These are phyloP conservation scores for Elsinoe arachidis DNA, from an alignment of 2,329 filamentous ascomycete genomes.

Conservation along the genomic window DNA sequence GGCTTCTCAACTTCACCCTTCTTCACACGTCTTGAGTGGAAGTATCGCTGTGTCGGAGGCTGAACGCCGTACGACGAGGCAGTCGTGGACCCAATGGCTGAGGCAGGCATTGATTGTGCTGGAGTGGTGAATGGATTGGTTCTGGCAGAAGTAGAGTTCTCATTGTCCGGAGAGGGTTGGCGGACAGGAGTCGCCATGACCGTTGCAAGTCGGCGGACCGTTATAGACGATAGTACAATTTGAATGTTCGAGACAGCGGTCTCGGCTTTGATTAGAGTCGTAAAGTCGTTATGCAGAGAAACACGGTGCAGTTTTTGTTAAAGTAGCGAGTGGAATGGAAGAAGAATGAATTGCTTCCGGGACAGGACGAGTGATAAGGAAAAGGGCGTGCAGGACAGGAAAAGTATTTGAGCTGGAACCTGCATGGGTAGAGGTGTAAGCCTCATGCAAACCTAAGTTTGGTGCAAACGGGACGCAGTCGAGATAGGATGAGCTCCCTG, in stretches of 20 bases:
- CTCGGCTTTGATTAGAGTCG: constrained; percentile 10
- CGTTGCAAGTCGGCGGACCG: constrained; percentile 16
- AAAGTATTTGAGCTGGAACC: background rate
- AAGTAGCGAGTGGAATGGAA: background rate
- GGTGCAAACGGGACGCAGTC: background rate
- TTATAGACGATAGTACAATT: constrained; percentile 13
- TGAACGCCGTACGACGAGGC: constrained; percentile 25
- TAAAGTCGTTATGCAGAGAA: constrained; percentile 10
- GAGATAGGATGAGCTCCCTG: constrained; percentile 6
- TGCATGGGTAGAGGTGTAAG: background rate
- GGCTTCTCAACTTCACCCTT: constrained; percentile 69
- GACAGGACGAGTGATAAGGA: constrained; percentile 1
- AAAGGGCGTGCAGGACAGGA: background rate
- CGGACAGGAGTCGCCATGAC: constrained; percentile 29
- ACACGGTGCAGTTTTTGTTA: background rate
- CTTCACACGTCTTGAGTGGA: constrained; percentile 63
- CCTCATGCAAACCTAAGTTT: constrained; percentile 6
- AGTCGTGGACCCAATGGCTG: constrained; percentile 35
- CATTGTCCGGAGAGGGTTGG: constrained; percentile 33
- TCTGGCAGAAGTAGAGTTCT: constrained; percentile 24
- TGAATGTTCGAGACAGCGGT: constrained; percentile 11
- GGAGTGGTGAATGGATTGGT: constrained; percentile 31
- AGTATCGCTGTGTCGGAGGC: constrained; percentile 43
- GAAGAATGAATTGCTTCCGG: background rate
- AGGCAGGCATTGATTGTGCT: constrained; percentile 36